These are phyloP conservation scores for Diaporthe sp. DNA, from an alignment of 2,329 filamentous ascomycete genomes.

Conservation along the genomic window DNA sequence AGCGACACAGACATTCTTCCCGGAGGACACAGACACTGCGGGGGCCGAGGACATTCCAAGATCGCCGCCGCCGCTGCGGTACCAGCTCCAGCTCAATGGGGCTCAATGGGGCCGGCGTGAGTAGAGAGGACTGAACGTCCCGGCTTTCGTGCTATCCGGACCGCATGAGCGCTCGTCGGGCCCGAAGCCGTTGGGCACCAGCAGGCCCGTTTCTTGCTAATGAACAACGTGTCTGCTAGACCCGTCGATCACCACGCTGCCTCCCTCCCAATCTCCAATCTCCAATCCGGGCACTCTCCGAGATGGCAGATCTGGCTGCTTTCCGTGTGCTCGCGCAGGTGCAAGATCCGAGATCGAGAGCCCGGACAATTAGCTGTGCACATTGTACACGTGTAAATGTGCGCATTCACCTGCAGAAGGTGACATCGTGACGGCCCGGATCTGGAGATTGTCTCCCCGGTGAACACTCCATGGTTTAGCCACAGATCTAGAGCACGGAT, in stretches of 20 bases:
- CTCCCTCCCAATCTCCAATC: not conserved
- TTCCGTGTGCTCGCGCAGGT: not conserved
- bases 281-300: not conserved
- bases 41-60: not conserved
- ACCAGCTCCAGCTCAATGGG: too few relatives aligned
- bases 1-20: not conserved
- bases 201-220: not conserved
- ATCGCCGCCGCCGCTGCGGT: not conserved
- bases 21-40: not conserved
- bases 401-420: not conserved
- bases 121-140: not conserved
- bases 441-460: not conserved
- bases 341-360: slow-evolving; percentile 15
- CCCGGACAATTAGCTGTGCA: not conserved
- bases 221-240: not conserved
- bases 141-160: not conserved
- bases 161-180: not conserved
- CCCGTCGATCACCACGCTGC: slow-evolving; percentile 7
- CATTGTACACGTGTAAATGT: not conserved
- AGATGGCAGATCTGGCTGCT: not conserved
- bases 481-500: not conserved
- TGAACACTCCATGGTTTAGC: slow-evolving; percentile 13
- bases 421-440: slow-evolving; percentile 4
- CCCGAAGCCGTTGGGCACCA: slow-evolving; percentile 4
- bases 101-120: not conserved